Base-by-base conservation (phyloP, 2,329 filamentous ascomycete species). In the Nectriaceae sp. region DNA sequence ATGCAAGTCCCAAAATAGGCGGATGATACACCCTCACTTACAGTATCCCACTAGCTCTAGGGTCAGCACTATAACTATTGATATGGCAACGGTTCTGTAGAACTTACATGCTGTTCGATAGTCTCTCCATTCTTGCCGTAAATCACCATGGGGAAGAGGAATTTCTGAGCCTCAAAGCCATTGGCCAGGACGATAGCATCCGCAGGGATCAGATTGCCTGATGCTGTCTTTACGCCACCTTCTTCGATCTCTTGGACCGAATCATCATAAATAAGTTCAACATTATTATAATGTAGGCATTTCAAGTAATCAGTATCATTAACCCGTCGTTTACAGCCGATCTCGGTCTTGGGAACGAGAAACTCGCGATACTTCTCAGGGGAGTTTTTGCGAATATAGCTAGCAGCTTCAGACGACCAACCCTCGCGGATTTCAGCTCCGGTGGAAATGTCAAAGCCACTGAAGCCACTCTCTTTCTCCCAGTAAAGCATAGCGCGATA, bases 1-100 rank as follows among this genome's bases (percentile, higher is more conserved):
- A 78, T 49, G 26, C 73, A 75, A 2, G 76, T 77, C n/a, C 77
- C 75, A 33, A 74, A 71, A 51, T 79, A 80, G 0, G 76, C 75
- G 55, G 59, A 61, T 1, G 61, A 47, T 11, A 49, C 37, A 3
- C 61, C 61, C 16, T 60, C 49, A 4, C 59, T 63, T 2, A 62
- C 46, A 48, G 43, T 37, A 19, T 57, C 24, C 61, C 59, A 62
- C 61, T 63, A 2, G 5, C n/a, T 11, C 15, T 66, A 61, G 0
- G 65, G 65, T 47, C 62, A 61, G 13, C 62, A 64, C 11, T n/a
- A n/a, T n/a, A n/a, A n/a, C n/a, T n/a, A n/a, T n/a, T n/a, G n/a
- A n/a, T n/a, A n/a, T n/a, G n/a, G n/a, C n/a, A n/a, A n/a, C n/a
- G n/a, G n/a, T n/a, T n/a, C n/a, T n/a, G n/a, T n/a, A n/a, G n/a